Evolutionary conservation across 2,329 filamentous ascomycete species (phyloP), one percentile per base, ranked within the genome.

Genomic region (Coniella vitis): DNA sequence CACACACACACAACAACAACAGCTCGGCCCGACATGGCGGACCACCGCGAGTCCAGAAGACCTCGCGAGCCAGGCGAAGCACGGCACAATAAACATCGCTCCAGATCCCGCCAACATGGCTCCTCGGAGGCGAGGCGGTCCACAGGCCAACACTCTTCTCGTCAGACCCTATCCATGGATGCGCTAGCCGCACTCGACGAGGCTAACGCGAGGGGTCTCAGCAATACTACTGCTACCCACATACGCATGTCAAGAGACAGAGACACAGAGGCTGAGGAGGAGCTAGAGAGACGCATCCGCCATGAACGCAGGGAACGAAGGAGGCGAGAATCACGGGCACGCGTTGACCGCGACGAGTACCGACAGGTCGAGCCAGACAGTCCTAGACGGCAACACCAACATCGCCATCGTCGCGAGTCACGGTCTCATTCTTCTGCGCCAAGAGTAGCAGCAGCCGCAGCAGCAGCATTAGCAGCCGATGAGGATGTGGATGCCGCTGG

Each of bases 171-270:
- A n/a, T 63, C 61, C 5, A 40, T 51, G 8, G 60, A 61, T 35
- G 61, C 60, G 1, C 49, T 62, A 20, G 59, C 59, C 0, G 55
- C 54, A 16, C 50, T 62, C 13, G 61, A 61, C 35, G 53, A 56
- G 1, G 43, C 46, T 38, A 59, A 59, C 29, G 14, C 39, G 4
- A 47, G 42, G 41, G 43, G 45, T 12, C 22, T 22, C 34, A 21
- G 20, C 34, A n/a, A 34, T 35, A 41, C 21, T 29, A 41, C 19
- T 29, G 10, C 25, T 5, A n/a, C n/a, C 25, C 25, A 29, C 25
- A 29, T 5, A 29, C 25, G 25, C 25, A 29, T 29, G 10, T 10
- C 25, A 29, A 5, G 25, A 29, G 25, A 29, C 25, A 5, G 25
- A 29, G 25, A 29, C 25, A 29, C 25, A 29, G 43, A 36, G 37